Base-by-base conservation (phyloP, 2,329 filamentous ascomycete genomes). In the Talaromyces sp. region DNA sequence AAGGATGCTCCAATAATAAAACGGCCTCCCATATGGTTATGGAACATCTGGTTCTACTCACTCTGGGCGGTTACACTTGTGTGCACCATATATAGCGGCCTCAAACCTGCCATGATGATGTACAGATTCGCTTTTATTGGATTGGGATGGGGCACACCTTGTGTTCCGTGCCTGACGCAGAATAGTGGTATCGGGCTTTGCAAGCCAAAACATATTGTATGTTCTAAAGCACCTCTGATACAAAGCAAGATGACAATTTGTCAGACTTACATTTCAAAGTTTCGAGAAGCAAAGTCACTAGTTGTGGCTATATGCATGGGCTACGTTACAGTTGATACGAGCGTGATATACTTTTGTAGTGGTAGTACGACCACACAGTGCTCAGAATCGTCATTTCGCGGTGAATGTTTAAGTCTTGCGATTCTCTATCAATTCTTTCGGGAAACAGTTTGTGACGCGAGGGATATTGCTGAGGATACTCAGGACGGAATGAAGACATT, bases 201-300 rank as follows among this genome's bases (percentile, higher is more conserved):
- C 49, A 54, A 54, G 27, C 49, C 49, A 31, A 54, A 54, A 19
- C 15, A 54, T n/a, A 54, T 34, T 54, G 49, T 54, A 54, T 54
- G 49, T 54, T 31, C 27, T n/a, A n/a, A n/a, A 2, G 2, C 3
- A 11, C 8, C 27, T 7, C 17, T 34, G 27, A 54, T 29, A 29
- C 5, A 17, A n/a, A 54, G 7, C 27, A 31, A 17, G 8, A 6
- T 19, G 15, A 34, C 22, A 54, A 0, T 11, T 54, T 4, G 15
- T 11, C 17, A 54, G 27, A 34, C 27, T 54, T 10, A 54, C 27
- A 10, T 11, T 5, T 11, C 27, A 54, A 34, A 54, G 49, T 31
- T 54, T 13, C 49, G 49, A 17, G 49, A 54, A 54, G 49, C 49
- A 31, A 54, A 54, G 49, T 54, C 49, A 19, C 17, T 54, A 54